These are phyloP conservation scores for Pestalotiopsis sp. DNA, from an alignment of 2,329 filamentous ascomycete genomes.

Conservation along the genomic window DNA sequence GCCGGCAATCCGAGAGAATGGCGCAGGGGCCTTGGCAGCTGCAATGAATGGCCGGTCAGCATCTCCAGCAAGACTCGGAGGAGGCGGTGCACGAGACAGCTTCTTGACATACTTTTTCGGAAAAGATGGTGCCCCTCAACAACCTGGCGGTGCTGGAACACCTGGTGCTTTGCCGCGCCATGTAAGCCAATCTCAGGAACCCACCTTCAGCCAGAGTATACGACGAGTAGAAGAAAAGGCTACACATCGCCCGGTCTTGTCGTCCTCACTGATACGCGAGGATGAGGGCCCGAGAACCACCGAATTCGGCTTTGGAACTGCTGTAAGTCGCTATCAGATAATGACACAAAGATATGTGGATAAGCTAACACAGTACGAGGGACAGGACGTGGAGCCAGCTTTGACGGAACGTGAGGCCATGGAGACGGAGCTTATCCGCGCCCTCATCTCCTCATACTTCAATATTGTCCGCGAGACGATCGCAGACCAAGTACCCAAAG, in stretches of 20 bases:
- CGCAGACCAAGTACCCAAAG: slow-evolving; percentile 96
- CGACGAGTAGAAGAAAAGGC: slow-evolving; percentile 66
- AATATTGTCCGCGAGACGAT: slow-evolving; percentile 99
- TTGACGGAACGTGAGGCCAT: slow-evolving; percentile 94
- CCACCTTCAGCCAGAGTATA: slow-evolving; percentile 81
- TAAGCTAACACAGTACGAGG: slow-evolving; percentile 35
- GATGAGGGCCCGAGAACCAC: slow-evolving; percentile 38
- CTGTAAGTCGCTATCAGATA: slow-evolving; percentile 50
- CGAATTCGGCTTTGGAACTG: slow-evolving; percentile 45
- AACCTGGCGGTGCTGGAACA: slow-evolving; percentile 41
- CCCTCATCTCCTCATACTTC: slow-evolving; percentile 97
- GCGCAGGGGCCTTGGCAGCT: slow-evolving; percentile 58
- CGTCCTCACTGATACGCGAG: slow-evolving; percentile 23
- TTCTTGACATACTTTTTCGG: slow-evolving; percentile 99
- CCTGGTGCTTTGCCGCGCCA: slow-evolving; percentile 56
- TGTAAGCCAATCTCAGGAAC: slow-evolving; percentile 76
- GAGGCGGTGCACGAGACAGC: slow-evolving; percentile 72
- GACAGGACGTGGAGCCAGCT: slow-evolving; percentile 71
- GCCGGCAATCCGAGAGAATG: slow-evolving; percentile 72
- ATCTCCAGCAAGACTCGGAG: slow-evolving; percentile 62
- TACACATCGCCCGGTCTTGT: slow-evolving; percentile 49
- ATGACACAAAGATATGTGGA: slow-evolving; percentile 9
- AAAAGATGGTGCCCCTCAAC: slow-evolving; percentile 71
- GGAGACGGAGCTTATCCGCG: slow-evolving; percentile 95
- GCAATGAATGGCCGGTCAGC: slow-evolving; percentile 67